Evolutionary conservation across 179 eudicot species (phyloP).

Genomic region (Nepenthes alata): DNA sequence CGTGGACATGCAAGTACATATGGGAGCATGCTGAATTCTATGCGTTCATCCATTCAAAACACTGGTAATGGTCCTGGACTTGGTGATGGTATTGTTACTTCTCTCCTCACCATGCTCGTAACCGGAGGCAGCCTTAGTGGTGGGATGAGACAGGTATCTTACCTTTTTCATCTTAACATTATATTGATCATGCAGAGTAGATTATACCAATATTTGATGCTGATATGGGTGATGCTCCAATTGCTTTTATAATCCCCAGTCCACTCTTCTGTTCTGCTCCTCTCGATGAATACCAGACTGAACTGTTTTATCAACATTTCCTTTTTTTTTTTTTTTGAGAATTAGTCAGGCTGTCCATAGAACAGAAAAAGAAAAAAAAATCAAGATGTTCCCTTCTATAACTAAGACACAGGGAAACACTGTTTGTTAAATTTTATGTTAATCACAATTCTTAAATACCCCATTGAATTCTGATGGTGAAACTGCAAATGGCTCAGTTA

Average conservation of each 20-base stretch:
- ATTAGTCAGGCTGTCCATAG: not conserved
- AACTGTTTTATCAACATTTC: not conserved
- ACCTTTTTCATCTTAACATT: not conserved
- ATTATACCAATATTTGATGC: too few relatives aligned
- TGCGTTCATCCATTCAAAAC: conserved; percentile 60
- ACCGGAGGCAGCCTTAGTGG: conserved; percentile 65
- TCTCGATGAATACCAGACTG: not conserved
- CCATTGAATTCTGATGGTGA: too few relatives aligned
- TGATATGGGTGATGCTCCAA: too few relatives aligned
- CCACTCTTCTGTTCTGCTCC: not conserved
- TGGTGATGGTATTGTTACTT: conserved; percentile 47
- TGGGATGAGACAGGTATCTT: conserved; percentile 50
- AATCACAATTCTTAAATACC: too few relatives aligned
- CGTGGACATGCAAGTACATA: conserved; percentile 76
- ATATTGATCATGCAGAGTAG: not conserved
- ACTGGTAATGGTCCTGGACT: conserved; percentile 20
- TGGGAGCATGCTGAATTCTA: conserved; percentile 64
- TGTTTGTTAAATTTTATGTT: too few relatives aligned
- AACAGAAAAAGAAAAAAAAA: too few relatives aligned
- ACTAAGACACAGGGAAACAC: too few relatives aligned
- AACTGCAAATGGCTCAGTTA: too few relatives aligned
- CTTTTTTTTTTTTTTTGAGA: too few relatives aligned
- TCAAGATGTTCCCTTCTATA: too few relatives aligned
- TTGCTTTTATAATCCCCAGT: too few relatives aligned
- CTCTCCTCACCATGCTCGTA: conserved; percentile 61